Evolutionary conservation across 176 grass and related monocot genomes (phyloP).

Genomic region (Themeda triandra): DNA sequence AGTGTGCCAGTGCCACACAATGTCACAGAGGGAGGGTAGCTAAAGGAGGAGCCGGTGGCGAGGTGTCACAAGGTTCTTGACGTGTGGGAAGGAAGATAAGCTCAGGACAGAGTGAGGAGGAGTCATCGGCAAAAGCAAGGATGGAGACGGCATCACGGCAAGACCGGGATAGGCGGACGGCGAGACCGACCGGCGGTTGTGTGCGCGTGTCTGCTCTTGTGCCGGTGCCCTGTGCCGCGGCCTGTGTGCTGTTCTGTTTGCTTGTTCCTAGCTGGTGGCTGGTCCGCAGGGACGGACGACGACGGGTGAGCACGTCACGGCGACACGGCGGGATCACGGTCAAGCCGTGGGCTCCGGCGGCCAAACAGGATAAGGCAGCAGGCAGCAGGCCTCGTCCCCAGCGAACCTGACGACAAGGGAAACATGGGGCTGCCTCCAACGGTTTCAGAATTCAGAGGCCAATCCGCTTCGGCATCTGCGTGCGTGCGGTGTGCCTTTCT

Average conservation of each 20-base stretch:
- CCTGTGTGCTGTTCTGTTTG: background rate
- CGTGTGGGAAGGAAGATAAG: slow-evolving; percentile 38
- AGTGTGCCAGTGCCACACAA: background rate
- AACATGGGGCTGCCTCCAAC: slow-evolving; percentile 54
- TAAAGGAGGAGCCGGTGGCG: background rate
- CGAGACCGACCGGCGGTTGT: background rate
- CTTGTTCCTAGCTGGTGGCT: background rate
- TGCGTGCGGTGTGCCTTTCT: background rate
- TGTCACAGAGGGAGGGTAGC: background rate
- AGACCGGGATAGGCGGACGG: background rate
- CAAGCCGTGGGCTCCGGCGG: slow-evolving; percentile 33
- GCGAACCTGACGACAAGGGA: background rate
- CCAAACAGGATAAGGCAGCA: slow-evolving; percentile 28
- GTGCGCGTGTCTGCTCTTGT: background rate
- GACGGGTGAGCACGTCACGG: slow-evolving; percentile 23
- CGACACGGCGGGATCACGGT: background rate
- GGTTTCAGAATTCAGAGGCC: slow-evolving; percentile 28
- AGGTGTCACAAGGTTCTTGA: slow-evolving; percentile 29
- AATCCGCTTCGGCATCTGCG: background rate
- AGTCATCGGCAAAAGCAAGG: background rate
- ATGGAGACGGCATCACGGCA: slow-evolving; percentile 24
- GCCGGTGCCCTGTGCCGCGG: background rate
- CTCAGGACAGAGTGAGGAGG: background rate
- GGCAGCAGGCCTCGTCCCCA: slow-evolving; percentile 9
- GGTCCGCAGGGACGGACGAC: background rate